phyloP scores from a whole-genome alignment of 2,329 filamentous ascomycete genomes.

The Penicillium sp. region DNA sequence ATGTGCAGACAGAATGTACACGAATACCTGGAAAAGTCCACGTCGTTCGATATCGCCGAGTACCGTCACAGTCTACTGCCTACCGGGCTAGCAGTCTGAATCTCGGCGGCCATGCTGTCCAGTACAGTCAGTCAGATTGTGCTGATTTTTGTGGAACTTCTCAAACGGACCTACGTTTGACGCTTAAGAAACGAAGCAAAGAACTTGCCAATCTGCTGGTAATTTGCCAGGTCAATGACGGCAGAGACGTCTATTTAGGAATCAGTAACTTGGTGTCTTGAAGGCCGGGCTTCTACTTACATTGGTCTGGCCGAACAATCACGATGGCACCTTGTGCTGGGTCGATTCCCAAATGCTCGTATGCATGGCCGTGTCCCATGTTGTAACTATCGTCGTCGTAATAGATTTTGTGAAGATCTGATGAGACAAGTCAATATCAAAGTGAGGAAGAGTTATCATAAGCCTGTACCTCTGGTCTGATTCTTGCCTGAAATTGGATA shows the following conservation, averaged over 20 bases:
- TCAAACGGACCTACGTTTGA: constrained; percentile 16
- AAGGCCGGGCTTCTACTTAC: constrained; percentile 37
- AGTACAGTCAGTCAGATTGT: neutral
- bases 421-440: neutral
- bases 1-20: no score
- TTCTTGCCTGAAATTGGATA: constrained; percentile 58
- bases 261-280: neutral
- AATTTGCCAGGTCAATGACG: constrained; percentile 35
- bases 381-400: constrained; percentile 59
- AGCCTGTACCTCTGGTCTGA: constrained; percentile 53
- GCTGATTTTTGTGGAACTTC: neutral
- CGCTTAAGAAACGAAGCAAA: constrained; percentile 36
- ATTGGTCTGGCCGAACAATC: constrained; percentile 63
- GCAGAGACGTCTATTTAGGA: constrained; percentile 41
- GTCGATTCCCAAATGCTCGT: constrained; percentile 58
- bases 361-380: constrained; percentile 58
- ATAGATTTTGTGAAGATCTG: constrained; percentile 63
- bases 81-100: neutral
- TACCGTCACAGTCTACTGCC: neutral
- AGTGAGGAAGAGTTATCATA: neutral
- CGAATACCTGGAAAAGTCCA: neutral
- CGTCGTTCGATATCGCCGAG: neutral
- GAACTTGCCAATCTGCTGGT: constrained; percentile 35
- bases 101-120: neutral
- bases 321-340: constrained; percentile 49